phyloP scores from a whole-genome alignment of 2,329 filamentous ascomycete genomes.

The Parasarocladium wereldwijsianum region DNA sequence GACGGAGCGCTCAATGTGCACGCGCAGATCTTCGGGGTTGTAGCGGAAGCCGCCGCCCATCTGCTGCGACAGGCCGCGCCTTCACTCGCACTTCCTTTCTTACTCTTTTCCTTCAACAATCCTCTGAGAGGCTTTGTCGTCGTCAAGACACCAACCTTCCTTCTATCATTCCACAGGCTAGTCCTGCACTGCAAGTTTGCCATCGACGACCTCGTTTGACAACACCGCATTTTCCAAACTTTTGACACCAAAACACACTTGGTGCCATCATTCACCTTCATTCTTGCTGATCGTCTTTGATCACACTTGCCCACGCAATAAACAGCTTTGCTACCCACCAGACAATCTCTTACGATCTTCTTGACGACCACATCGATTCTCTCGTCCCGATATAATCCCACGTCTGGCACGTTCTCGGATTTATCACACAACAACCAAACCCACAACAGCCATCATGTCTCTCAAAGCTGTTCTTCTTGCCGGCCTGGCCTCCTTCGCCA shows the following conservation, averaged over 20 bases:
- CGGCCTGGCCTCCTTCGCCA: constrained; percentile 44
- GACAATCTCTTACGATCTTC: constrained; percentile 4
- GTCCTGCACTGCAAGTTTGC: constrained; percentile 16
- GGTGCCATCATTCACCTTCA: constrained; percentile 6
- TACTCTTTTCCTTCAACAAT: no score
- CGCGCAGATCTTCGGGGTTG: constrained; percentile 68
- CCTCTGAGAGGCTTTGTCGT: constrained; percentile 10
- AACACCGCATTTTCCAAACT: constrained; percentile 6
- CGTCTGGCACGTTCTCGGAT: constrained; percentile 26
- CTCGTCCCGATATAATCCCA: constrained; percentile 9
- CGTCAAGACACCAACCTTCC: constrained; percentile 16
- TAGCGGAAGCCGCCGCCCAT: constrained; percentile 54
- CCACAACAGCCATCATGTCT: constrained; percentile 29
- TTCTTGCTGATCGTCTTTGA: background rate
- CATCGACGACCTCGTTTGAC: constrained; percentile 12
- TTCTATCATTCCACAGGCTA: constrained; percentile 16
- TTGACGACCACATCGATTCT: constrained; percentile 6
- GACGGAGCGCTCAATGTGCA: constrained; percentile 63
- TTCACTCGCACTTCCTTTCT: constrained; percentile 8
- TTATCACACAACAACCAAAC: constrained; percentile 8
- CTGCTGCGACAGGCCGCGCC: constrained; percentile 5
- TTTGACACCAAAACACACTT: constrained; percentile 11
- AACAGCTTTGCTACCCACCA: constrained; percentile 1
- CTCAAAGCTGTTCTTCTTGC: constrained; percentile 31
- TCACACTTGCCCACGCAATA: constrained; percentile 1